These are phyloP conservation scores for Agaricus blazei DNA, from an alignment of 768 basidiomycete genomes.

Conservation along the genomic window DNA sequence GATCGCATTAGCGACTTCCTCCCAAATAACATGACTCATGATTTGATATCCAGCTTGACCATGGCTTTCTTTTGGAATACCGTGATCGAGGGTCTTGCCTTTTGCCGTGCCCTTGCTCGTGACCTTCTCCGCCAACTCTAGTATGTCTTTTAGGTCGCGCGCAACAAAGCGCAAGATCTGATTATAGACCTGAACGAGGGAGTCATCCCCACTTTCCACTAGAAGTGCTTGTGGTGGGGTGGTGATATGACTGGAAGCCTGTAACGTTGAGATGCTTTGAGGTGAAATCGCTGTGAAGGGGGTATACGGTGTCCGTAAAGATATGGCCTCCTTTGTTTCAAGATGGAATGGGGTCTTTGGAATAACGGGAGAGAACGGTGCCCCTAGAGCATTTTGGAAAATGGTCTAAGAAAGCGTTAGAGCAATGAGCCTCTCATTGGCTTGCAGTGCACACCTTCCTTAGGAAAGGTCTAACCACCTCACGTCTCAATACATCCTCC, in stretches of 20 bases:
- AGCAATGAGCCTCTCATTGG: neutral
- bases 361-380: slow-evolving; percentile 68
- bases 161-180: slow-evolving; percentile 78
- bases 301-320: slow-evolving; percentile 44
- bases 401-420: slow-evolving; percentile 51
- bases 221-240: slow-evolving; percentile 32
- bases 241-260: slow-evolving; percentile 21
- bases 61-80: slow-evolving; percentile 13
- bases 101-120: neutral
- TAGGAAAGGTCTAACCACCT: slow-evolving; percentile 71
- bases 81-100: neutral
- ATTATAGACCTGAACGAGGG: slow-evolving; percentile 76
- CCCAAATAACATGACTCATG: slow-evolving; percentile 86
- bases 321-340: slow-evolving; percentile 20
- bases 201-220: slow-evolving; percentile 57
- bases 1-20: slow-evolving; percentile 73
- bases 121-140: slow-evolving; percentile 72
- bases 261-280: slow-evolving; percentile 43
- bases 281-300: slow-evolving; percentile 49
- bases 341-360: slow-evolving; percentile 70
- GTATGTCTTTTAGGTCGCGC: slow-evolving; percentile 64
- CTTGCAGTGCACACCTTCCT: slow-evolving; percentile 52
- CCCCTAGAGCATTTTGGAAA: slow-evolving; percentile 59
- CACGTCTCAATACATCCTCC: slow-evolving; percentile 75
- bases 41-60: slow-evolving; percentile 63